phyloP scores from a whole-genome alignment of 2,329 filamentous ascomycete species.

The Exophiala lecanii-corni region DNA sequence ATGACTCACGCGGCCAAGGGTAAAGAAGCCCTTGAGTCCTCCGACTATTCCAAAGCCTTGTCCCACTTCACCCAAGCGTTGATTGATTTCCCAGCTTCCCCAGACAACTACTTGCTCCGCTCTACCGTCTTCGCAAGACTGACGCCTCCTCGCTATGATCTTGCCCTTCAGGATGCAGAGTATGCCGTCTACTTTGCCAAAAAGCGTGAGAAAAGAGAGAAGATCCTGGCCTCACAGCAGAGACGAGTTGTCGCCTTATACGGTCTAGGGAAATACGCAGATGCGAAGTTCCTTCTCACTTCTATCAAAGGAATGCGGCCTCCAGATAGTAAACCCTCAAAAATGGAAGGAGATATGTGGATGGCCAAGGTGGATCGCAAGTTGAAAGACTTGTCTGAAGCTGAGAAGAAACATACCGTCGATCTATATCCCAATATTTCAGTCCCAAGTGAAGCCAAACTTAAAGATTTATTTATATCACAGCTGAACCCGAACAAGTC shows the following conservation, averaged over 20 bases:
- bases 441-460: conserved; percentile 38
- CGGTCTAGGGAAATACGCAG: conserved; percentile 65
- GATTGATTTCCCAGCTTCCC: conserved; percentile 57
- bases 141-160: conserved; percentile 50
- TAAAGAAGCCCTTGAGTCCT: conserved; percentile 55
- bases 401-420: conserved; percentile 44
- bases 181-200: conserved; percentile 58
- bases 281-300: conserved; percentile 68
- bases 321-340: conserved; percentile 38
- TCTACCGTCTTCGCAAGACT: conserved; percentile 71
- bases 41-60: conserved; percentile 65
- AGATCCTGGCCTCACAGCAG: conserved; percentile 76
- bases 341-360: conserved; percentile 48
- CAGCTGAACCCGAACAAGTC: conserved; percentile 27
- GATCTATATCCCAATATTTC: conserved; percentile 51
- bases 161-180: conserved; percentile 67
- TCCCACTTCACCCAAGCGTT: conserved; percentile 64
- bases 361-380: conserved; percentile 51
- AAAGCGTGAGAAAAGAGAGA: conserved; percentile 66
- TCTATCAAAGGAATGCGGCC: conserved; percentile 50
- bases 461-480: conserved; percentile 33
- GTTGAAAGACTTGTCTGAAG: conserved; percentile 46
- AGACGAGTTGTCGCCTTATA: conserved; percentile 71
- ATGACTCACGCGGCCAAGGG: conserved; percentile 56
- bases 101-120: conserved; percentile 75